These are phyloP conservation scores for Schizopora paradoxa DNA, from an alignment of 1,284 basidiomycete species.

Conservation along the genomic window DNA sequence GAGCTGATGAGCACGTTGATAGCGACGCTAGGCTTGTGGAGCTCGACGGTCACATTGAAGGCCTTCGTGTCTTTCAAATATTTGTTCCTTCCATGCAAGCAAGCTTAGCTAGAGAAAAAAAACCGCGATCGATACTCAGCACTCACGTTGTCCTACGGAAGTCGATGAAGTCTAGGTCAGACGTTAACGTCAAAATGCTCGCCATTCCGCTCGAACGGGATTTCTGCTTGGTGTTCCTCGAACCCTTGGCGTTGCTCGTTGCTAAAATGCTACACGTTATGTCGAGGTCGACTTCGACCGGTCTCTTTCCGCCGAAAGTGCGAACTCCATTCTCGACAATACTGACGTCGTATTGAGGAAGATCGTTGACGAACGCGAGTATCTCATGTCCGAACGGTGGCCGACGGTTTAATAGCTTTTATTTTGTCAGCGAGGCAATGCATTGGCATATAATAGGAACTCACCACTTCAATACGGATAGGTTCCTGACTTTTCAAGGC, in stretches of 20 bases:
- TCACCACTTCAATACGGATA: constrained; percentile 56
- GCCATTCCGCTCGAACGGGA: constrained; percentile 51
- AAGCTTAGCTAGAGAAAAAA: constrained; percentile 12
- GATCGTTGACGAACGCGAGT: constrained; percentile 49
- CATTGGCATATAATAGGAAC: constrained; percentile 13
- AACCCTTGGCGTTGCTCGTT: constrained; percentile 28
- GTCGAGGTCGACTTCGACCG: constrained; percentile 55
- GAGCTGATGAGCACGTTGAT: constrained; percentile 59
- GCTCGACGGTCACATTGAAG: constrained; percentile 50
- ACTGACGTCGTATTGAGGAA: constrained; percentile 52
- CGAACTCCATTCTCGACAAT: constrained; percentile 42
- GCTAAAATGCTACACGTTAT: constrained; percentile 50
- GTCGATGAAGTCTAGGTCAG: constrained; percentile 66
- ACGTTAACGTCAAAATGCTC: constrained; percentile 63
- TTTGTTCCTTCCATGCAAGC: constrained; percentile 49
- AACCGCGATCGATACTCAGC: background rate
- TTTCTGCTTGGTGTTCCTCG: constrained; percentile 40
- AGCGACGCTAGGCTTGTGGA: constrained; percentile 72
- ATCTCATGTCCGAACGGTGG: constrained; percentile 69
- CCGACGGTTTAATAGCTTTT: constrained; percentile 67
- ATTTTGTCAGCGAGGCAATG: constrained; percentile 5
- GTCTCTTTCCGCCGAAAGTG: constrained; percentile 39
- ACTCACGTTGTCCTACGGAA: constrained; percentile 71
- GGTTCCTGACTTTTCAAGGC: constrained; percentile 52
- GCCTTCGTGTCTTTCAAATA: constrained; percentile 49